Conservation (phyloP, 495 filamentous ascomycete genomes). For the Xylaria cubensis region DNA sequence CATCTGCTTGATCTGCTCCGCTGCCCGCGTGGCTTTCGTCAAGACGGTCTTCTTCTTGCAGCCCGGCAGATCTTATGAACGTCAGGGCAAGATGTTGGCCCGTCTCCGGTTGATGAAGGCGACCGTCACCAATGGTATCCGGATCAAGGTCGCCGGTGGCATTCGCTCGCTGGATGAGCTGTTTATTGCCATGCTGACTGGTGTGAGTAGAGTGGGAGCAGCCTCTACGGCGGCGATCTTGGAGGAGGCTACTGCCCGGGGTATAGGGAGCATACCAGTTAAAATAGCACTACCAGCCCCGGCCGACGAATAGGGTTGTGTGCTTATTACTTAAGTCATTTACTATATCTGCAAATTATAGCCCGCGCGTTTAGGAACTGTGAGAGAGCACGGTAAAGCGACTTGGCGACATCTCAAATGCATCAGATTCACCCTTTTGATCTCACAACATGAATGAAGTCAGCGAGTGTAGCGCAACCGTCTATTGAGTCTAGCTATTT, state of each 20-base stretch:
- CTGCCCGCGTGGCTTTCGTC: slow-evolving; percentile 58
- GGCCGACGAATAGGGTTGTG: neutral
- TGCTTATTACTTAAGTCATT: neutral
- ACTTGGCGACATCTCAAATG: neutral
- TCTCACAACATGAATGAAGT: neutral
- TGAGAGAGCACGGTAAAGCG: neutral
- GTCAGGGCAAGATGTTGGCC: slow-evolving; percentile 55
- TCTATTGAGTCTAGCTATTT: slow-evolving; percentile 22
- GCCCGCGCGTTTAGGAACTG: neutral
- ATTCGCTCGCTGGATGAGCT: slow-evolving; percentile 57
- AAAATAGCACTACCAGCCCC: slow-evolving; percentile 39
- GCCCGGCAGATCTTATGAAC: slow-evolving; percentile 56
- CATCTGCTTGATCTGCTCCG: slow-evolving; percentile 59
- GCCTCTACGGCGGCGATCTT: slow-evolving; percentile 61
- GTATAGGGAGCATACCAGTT: slow-evolving; percentile 51
- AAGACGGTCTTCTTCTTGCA: slow-evolving; percentile 67
- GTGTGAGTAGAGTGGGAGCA: slow-evolving; percentile 57
- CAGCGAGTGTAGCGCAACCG: slow-evolving; percentile 2
- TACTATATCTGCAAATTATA: neutral
- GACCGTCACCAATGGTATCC: slow-evolving; percentile 49
- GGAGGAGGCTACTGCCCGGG: slow-evolving; percentile 58
- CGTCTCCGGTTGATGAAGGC: slow-evolving; percentile 62
- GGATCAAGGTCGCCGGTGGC: slow-evolving; percentile 65
- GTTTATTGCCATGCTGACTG: slow-evolving; percentile 46
- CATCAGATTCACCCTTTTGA: neutral